These are phyloP conservation scores for Calocybe gambosa DNA, from an alignment of 1,284 basidiomycete species.

Conservation along the genomic window DNA sequence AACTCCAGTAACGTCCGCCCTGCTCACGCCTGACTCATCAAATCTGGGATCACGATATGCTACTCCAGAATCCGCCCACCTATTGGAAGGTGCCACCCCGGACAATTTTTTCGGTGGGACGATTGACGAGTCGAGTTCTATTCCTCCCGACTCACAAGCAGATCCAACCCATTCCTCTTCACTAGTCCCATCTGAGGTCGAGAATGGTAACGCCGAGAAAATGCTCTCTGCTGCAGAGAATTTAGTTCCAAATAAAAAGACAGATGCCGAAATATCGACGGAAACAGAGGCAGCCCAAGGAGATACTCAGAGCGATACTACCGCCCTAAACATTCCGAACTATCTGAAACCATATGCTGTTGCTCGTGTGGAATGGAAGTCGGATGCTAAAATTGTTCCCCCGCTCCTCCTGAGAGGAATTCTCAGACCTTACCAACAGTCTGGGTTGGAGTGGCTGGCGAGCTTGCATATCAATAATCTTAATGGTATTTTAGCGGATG, in stretches of 20 bases:
- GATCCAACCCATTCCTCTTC: not conserved
- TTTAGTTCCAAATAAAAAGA: not conserved
- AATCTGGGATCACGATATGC: not conserved
- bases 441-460: slow-evolving; percentile 93
- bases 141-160: not conserved
- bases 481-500: slow-evolving; percentile 92
- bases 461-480: slow-evolving; percentile 81
- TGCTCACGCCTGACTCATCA: not conserved
- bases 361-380: slow-evolving; percentile 59
- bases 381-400: slow-evolving; percentile 53
- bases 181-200: not conserved
- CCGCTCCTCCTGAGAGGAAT: slow-evolving; percentile 84
- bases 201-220: not conserved
- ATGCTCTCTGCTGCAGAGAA: not conserved
- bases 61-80: not conserved
- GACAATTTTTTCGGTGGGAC: not conserved
- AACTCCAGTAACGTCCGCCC: not conserved
- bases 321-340: slow-evolving; percentile 34
- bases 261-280: not conserved
- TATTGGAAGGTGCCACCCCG: not conserved
- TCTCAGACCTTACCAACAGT: slow-evolving; percentile 91
- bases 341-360: slow-evolving; percentile 65
- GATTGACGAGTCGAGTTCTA: not conserved
- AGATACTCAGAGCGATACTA: not conserved
- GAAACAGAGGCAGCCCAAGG: not conserved